Evolutionary conservation across 306 rosid genomes (phyloP).

Genomic region (Dryas alaskensis): DNA sequence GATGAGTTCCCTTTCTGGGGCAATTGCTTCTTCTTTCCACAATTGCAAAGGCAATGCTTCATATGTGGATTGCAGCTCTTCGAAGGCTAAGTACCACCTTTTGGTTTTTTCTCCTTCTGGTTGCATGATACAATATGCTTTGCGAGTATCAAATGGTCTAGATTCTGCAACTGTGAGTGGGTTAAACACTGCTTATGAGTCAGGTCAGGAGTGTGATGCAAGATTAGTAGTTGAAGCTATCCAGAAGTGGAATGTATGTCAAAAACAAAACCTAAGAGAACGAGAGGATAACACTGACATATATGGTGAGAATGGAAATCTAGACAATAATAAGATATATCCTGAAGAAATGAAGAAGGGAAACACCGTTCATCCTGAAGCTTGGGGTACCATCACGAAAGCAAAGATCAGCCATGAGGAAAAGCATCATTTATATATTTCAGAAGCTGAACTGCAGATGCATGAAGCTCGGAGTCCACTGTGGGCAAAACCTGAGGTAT

Average conservation of each 20-base stretch:
- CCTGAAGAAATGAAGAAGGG: constrained; percentile 53
- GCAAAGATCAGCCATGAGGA: constrained; percentile 52
- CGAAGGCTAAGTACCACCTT: constrained; percentile 58
- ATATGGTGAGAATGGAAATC: constrained; percentile 79
- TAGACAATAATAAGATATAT: constrained; percentile 55
- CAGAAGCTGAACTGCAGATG: constrained; percentile 97
- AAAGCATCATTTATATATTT: constrained; percentile 67
- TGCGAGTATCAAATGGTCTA: constrained; percentile 42
- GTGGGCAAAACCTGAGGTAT: constrained; percentile 87
- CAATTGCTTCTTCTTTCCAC: constrained; percentile 80
- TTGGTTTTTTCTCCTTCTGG: constrained; percentile 89
- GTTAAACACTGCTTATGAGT: constrained; percentile 47
- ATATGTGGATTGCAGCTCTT: constrained; percentile 44
- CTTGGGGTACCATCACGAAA: constrained; percentile 37
- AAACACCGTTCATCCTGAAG: constrained; percentile 38
- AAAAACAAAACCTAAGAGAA: constrained; percentile 64
- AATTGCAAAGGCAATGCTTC: constrained; percentile 48
- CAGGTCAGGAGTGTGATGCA: constrained; percentile 54
- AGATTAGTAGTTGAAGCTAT: constrained; percentile 78
- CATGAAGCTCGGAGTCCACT: constrained; percentile 57
- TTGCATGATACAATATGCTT: constrained; percentile 72
- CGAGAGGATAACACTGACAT: constrained; percentile 74
- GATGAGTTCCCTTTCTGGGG: constrained; percentile 57
- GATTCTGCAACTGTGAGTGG: constrained; percentile 51
- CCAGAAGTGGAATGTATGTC: constrained; percentile 90